phyloP scores from a whole-genome alignment of 768 basidiomycete genomes.

The Cyclocybe aegerita region DNA sequence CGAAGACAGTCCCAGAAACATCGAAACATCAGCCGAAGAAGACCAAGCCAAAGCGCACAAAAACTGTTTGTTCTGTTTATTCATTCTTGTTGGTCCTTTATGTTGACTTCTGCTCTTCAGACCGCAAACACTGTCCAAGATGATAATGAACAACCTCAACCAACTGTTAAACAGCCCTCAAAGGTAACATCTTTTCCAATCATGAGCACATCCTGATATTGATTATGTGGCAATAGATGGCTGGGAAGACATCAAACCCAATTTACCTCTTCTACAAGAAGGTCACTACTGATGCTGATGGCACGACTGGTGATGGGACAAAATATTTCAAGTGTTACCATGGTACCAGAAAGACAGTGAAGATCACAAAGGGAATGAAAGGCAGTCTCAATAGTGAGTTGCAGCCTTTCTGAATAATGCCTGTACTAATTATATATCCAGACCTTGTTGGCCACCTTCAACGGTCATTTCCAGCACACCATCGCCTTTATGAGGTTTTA shows the following conservation, averaged over 20 bases:
- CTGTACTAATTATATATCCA: not conserved
- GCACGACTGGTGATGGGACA: not conserved
- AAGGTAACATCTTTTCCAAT: too few relatives aligned
- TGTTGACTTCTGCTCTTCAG: too few relatives aligned
- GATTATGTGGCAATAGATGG: not conserved
- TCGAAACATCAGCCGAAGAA: too few relatives aligned
- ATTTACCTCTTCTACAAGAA: slow-evolving; percentile 11
- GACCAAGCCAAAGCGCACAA: too few relatives aligned
- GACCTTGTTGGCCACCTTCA: slow-evolving; percentile 4
- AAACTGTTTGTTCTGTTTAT: too few relatives aligned
- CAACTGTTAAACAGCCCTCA: too few relatives aligned
- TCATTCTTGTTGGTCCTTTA: too few relatives aligned
- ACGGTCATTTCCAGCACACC: not conserved
- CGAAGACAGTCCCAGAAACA: not conserved
- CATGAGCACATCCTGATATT: too few relatives aligned
- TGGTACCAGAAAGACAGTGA: slow-evolving; percentile 16
- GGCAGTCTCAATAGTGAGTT: slow-evolving; percentile 13
- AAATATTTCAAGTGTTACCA: slow-evolving; percentile 22
- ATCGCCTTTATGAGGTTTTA: slow-evolving; percentile 2
- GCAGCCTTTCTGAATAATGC: not conserved
- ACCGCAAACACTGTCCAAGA: too few relatives aligned
- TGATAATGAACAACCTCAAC: too few relatives aligned
- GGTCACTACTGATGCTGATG: not conserved
- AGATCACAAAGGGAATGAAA: slow-evolving; percentile 13
- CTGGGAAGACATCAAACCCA: slow-evolving; percentile 2